phyloP scores from a whole-genome alignment of 192 early-diverging fungal species.

The Umbelopsis sp. region DNA sequence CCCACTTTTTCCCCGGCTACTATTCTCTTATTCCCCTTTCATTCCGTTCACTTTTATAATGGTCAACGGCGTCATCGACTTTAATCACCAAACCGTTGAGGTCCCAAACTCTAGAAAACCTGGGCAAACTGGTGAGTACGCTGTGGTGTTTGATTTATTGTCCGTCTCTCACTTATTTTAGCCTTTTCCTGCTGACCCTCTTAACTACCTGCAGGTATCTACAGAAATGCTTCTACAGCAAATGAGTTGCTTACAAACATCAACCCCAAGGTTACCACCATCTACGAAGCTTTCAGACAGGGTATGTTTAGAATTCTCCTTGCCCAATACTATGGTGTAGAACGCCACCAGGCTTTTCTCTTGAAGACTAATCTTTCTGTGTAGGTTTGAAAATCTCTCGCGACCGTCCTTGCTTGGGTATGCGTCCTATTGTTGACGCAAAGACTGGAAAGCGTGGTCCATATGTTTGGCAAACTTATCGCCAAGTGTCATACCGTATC shows the following conservation, averaged over 20 bases:
- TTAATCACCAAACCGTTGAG: slow-evolving; percentile 54
- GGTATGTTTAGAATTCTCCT: slow-evolving; percentile 35
- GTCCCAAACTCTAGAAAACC: slow-evolving; percentile 48
- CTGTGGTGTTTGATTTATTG: too few relatives aligned
- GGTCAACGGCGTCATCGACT: slow-evolving; percentile 36
- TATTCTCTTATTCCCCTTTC: slow-evolving; percentile 3
- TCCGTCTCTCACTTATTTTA: neutral
- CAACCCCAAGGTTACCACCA: slow-evolving; percentile 50
- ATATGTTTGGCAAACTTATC: slow-evolving; percentile 75
- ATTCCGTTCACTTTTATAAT: neutral
- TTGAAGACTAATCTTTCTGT: neutral
- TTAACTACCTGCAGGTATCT: slow-evolving; percentile 43
- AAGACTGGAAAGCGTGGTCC: slow-evolving; percentile 62
- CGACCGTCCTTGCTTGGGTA: slow-evolving; percentile 65
- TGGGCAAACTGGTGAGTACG: slow-evolving; percentile 51
- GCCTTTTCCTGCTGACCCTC: too few relatives aligned
- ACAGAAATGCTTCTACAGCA: slow-evolving; percentile 42
- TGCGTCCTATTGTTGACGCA: slow-evolving; percentile 57
- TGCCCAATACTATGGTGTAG: neutral
- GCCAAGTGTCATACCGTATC: slow-evolving; percentile 58
- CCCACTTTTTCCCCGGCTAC: neutral
- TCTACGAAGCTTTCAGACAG: slow-evolving; percentile 48
- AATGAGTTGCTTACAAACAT: slow-evolving; percentile 36
- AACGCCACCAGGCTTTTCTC: neutral
- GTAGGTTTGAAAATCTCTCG: slow-evolving; percentile 55